phyloP scores from a whole-genome alignment of 805 yeast species.

The Starmerella bombicola region DNA sequence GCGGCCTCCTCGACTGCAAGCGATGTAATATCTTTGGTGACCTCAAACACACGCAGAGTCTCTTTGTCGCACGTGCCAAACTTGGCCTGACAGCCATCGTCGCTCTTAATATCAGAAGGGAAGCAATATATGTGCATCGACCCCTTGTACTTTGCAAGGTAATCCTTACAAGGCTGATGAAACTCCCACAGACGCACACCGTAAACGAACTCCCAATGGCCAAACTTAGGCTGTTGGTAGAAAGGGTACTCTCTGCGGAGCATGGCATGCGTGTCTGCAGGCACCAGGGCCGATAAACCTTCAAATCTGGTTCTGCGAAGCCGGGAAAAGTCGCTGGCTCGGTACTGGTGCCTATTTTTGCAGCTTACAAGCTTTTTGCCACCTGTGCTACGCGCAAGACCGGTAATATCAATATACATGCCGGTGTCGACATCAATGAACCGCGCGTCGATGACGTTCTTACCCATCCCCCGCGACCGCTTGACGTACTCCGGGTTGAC shows the following conservation, averaged over 20 bases:
- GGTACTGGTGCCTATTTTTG: constrained; percentile 45
- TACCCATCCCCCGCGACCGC: constrained; percentile 38
- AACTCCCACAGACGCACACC: constrained; percentile 18
- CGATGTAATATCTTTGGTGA: constrained; percentile 8
- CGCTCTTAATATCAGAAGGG: constrained; percentile 5
- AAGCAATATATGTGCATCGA: constrained; percentile 10
- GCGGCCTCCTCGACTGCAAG: too few relatives aligned
- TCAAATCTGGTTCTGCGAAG: constrained; percentile 46
- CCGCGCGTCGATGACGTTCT: constrained; percentile 41
- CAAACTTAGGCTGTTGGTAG: constrained; percentile 17
- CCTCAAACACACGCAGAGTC: constrained; percentile 4
- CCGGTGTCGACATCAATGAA: constrained; percentile 53
- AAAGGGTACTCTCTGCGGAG: constrained; percentile 32
- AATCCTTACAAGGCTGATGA: constrained; percentile 8
- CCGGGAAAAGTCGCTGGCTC: constrained; percentile 40
- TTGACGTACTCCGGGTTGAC: constrained; percentile 40
- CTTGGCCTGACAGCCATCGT: constrained; percentile 4
- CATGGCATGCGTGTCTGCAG: constrained; percentile 30
- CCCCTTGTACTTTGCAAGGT: neutral
- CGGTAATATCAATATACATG: constrained; percentile 46
- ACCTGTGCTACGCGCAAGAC: constrained; percentile 27
- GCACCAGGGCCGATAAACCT: constrained; percentile 41
- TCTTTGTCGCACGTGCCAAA: constrained; percentile 13
- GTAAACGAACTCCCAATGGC: constrained; percentile 20
- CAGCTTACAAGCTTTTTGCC: constrained; percentile 30